phyloP scores from a whole-genome alignment of 495 filamentous ascomycete species.

The Neurospora sp. region DNA sequence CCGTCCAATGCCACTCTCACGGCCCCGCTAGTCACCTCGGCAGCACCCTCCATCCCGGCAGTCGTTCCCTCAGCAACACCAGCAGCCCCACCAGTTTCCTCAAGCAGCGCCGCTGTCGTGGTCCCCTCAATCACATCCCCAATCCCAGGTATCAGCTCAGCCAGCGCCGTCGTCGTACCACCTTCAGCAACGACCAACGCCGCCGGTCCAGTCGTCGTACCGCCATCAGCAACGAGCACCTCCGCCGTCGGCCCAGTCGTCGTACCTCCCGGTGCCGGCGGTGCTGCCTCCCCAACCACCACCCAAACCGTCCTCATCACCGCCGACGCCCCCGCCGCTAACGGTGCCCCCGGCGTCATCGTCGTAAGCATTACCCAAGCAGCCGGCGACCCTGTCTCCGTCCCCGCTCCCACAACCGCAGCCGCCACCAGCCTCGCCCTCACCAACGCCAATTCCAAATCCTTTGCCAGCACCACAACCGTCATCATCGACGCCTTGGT shows the following conservation, averaged over 20 bases:
- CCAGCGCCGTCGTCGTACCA: background rate
- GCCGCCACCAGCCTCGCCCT: background rate
- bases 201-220: background rate
- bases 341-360: background rate
- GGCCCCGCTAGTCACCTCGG: background rate
- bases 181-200: background rate
- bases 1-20: background rate
- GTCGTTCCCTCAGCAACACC: background rate
- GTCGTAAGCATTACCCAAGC: background rate
- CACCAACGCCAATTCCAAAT: background rate
- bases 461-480: background rate
- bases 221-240: background rate
- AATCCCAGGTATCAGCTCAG: background rate
- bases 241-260: background rate
- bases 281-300: background rate
- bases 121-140: background rate
- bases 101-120: background rate
- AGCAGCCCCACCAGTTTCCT: background rate
- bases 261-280: background rate
- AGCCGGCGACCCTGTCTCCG: background rate
- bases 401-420: background rate
- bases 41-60: background rate
- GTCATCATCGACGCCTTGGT: background rate
- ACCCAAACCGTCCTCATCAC: background rate
- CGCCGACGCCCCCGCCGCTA: background rate